These are phyloP conservation scores for Ormosia emarginata DNA, from an alignment of 306 rosid species.

Conservation along the genomic window DNA sequence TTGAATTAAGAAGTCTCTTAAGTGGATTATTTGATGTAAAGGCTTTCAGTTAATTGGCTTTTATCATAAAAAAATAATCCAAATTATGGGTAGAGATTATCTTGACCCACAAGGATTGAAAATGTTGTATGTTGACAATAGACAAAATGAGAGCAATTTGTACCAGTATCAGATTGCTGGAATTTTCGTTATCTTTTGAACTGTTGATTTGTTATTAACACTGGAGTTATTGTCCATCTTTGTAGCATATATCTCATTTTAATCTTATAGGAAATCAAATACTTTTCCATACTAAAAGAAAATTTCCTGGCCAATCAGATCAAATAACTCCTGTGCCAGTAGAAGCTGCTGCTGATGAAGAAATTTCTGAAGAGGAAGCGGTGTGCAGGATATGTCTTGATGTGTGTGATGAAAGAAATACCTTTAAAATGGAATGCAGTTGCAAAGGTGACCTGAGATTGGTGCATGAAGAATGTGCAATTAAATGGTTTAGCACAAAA, in stretches of 20 bases:
- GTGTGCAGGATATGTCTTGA: conserved; percentile 93
- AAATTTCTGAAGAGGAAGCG: conserved; percentile 99
- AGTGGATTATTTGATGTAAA: background rate
- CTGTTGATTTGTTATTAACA: background rate
- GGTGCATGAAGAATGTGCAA: conserved; percentile 81
- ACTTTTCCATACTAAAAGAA: background rate
- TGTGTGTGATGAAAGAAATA: conserved; percentile 77
- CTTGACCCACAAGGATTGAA: background rate
- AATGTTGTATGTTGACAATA: background rate
- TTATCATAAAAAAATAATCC: background rate
- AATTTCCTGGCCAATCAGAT: conserved; percentile 48
- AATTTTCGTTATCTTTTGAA: background rate
- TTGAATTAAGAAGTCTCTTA: background rate
- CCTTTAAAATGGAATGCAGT: conserved; percentile 95
- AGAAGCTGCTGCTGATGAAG: conserved; percentile 72
- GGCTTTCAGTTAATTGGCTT: background rate
- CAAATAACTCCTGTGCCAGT: conserved; percentile 63
- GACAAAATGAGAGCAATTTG: background rate
- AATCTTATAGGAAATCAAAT: background rate
- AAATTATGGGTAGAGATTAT: background rate
- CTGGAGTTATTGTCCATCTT: background rate
- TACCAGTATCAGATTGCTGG: conserved; percentile 11
- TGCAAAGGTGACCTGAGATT: conserved; percentile 94
- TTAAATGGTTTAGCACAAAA: conserved; percentile 81
- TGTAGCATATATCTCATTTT: background rate